Base-by-base conservation (phyloP, 805 yeast species). In the Hanseniaspora meyeri region DNA sequence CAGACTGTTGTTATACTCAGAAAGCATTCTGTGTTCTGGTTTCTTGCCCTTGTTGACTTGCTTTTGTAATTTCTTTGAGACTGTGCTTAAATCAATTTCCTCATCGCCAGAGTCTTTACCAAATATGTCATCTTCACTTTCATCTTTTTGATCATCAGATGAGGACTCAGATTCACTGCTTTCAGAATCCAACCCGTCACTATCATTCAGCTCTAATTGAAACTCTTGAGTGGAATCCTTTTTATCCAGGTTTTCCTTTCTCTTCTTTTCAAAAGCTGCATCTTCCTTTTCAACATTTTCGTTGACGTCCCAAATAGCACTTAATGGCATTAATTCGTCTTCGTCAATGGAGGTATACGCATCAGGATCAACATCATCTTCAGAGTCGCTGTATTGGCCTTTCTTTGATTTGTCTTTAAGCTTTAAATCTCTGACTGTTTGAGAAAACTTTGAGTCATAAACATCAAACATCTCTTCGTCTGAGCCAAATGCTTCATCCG, bases 291-390 rank as follows among this genome's bases (percentile, higher is more conserved):
- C 60, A 58, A 78, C 83, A 32, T 67, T 70, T 36, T 82, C 87
- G 66, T 87, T 93, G 69, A 80, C 68, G 64, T 85, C 96, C 95
- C 95, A 88, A 3, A 87, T 89, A 62, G 83, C 89, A n/a, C 95
- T 84, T 42, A 89, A 72, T 0, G 95, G 79, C 58, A 85, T 76
- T 55, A 89, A 74, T 61, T 87, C 85, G 34, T 69, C 73, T 65
- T 87, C 96, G 63, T 87, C 95, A 45, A 85, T 74, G 64, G 90
- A 82, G 29, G 78, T 78, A 64, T 86, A 85, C 12, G 79, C 91
- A 5, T 73, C 79, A n/a, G 77, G 82, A 17, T 75, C 81, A 9
- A 72, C 77, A 10, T 75, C 77, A 16, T 70, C 71, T n/a, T 68
- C 75, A 3, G 69, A 70, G 32, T 66, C 67, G 11, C 63, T 65